Evolutionary conservation across 1,284 basidiomycete genomes (phyloP).

Genomic region (Cryptococcus sp.): DNA sequence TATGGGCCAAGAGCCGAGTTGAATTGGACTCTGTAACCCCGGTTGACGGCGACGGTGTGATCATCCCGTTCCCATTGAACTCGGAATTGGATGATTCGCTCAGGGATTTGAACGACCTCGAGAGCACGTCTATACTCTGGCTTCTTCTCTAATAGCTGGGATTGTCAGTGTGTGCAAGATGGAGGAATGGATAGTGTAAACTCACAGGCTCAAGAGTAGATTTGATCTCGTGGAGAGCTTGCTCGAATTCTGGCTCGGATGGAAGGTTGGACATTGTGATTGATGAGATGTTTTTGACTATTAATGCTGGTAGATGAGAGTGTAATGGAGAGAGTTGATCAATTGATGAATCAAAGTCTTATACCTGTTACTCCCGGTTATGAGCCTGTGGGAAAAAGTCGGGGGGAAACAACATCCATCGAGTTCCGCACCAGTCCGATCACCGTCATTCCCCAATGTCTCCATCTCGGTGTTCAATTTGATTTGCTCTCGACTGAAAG

Average conservation of each 20-base stretch:
- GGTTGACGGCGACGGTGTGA: conserved; percentile 64
- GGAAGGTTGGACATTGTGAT: conserved; percentile 47
- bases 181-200: background rate
- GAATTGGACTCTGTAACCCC: conserved; percentile 74
- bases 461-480: no score
- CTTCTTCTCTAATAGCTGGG: conserved; percentile 60
- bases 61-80: conserved; percentile 76
- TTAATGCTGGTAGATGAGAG: background rate
- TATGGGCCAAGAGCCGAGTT: conserved; percentile 78
- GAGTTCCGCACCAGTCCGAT: no score
- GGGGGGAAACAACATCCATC: no score
- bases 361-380: no score
- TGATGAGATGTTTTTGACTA: background rate
- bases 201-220: conserved; percentile 56
- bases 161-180: background rate
- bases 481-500: no score
- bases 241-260: conserved; percentile 57
- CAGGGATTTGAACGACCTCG: conserved; percentile 64
- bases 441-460: no score
- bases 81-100: conserved; percentile 71
- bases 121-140: conserved; percentile 69
- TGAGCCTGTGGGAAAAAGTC: no score
- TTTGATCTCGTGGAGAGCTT: conserved; percentile 63
- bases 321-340: background rate
- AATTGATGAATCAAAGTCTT: background rate